Base-by-base conservation (phyloP, 2,329 filamentous ascomycete genomes). In the Aspergillus caelatus region DNA sequence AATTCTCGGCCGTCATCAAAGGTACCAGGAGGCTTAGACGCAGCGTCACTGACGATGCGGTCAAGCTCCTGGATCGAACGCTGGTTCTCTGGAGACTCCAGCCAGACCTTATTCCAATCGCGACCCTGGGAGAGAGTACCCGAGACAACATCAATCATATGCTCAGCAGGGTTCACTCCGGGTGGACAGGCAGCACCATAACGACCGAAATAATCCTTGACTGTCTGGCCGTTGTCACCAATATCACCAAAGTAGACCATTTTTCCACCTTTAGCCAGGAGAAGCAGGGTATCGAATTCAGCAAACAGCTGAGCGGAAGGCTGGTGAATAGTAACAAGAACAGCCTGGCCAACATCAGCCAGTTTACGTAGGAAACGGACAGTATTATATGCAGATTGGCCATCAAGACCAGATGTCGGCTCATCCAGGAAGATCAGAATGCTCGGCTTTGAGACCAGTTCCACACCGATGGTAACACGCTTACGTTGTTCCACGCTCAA, bases 91-190 rank as follows among this genome's bases (percentile, higher is more conserved):
- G 85, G 80, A 0, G 88, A 91, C 16, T 85, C 84, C 9, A 82
- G 76, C 91, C 91, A 93, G 68, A 91, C 86, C 45, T 91, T 82
- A 69, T 89, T 88, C 90, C 91, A 93, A 70, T 92, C 84, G 41
- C 89, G 80, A 50, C 80, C 81, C 48, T 81, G 80, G 0, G 81
- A 83, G 1, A 84, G 71, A 41, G 77, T 73, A 0, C 85, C 85
- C 1, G 85, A 85, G 16, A 78, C 74, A 9, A 76, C 72, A 21
- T 81, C 72, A 57, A 87, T 84, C 66, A 88, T 77, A 45, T 88
- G 88, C 65, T 89, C 86, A 0, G 86, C 86, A 2, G 87, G 83
- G 67, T 89, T 89, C 66, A 85, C 85, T 67, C 76, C 84, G 0
- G 85, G 80, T 5, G 89, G 88, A 62, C 89, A 91, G 2, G 84